phyloP scores from a whole-genome alignment of 495 filamentous ascomycete genomes.

The Sabuloglossum arenarium region DNA sequence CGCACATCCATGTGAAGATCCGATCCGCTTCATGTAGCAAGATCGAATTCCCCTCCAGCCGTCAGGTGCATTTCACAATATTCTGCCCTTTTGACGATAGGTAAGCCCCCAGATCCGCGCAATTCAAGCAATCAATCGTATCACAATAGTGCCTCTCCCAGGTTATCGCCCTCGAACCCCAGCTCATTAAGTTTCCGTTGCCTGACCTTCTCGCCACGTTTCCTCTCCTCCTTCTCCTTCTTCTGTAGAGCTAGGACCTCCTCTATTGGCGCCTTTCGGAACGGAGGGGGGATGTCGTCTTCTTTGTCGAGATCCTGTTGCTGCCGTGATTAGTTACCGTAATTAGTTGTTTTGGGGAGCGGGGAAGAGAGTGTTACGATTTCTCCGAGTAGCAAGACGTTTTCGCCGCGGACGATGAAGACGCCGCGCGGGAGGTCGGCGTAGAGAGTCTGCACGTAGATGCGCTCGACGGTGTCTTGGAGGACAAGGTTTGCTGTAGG shows the following conservation, averaged over 20 bases:
- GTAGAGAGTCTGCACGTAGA: constrained; percentile 53
- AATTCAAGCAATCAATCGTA: too few species aligned
- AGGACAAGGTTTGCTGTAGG: constrained; percentile 72
- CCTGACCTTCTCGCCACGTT: constrained; percentile 47
- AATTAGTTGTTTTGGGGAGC: neutral
- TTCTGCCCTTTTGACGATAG: constrained; percentile 40
- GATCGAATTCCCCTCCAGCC: constrained; percentile 5
- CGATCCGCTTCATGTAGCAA: neutral
- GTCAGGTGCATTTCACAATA: constrained; percentile 53
- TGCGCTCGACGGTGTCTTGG: constrained; percentile 71
- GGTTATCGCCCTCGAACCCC: constrained; percentile 77
- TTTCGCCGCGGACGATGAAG: constrained; percentile 83
- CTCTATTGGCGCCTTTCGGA: constrained; percentile 42
- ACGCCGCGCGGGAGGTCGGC: constrained; percentile 65
- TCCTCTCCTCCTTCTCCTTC: constrained; percentile 42
- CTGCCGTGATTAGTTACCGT: neutral
- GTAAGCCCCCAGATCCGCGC: too few species aligned
- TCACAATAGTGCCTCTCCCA: constrained; percentile 55
- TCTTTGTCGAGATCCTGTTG: constrained; percentile 74
- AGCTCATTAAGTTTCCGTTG: constrained; percentile 44
- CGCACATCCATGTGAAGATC: neutral
- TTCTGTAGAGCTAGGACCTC: constrained; percentile 54
- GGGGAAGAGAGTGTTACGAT: constrained; percentile 45
- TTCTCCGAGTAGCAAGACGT: constrained; percentile 77
- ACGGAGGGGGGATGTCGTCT: constrained; percentile 57